Base-by-base conservation (phyloP, 1,284 basidiomycete species). In the Trametes versicolor region DNA sequence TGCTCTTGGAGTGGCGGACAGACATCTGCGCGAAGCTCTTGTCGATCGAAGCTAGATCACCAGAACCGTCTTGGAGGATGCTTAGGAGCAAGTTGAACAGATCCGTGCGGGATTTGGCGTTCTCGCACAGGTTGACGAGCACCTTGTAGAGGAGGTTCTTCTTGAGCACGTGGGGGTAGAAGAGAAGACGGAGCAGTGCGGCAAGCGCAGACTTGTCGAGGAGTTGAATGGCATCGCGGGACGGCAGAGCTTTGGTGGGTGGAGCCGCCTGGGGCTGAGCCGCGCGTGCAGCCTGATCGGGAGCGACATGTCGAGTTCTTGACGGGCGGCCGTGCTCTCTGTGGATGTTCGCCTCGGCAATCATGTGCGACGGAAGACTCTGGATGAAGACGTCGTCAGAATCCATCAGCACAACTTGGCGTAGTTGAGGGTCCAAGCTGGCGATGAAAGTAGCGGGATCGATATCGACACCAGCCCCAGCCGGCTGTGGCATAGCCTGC, bases 41-140 rank as follows among this genome's bases (percentile, higher is more conserved):
- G 79, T 99, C 98, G 21, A 99, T 95, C 0, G 94, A 89, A 4
- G 92, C 90, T 12, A 97, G 85, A 76, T 99, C 98, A 15, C 93
- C 95, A 0, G 96, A 94, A 19, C 97, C 97, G 72, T 98, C 98
- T 77, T 98, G 95, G 5, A 99, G 83, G 66, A 99, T 95, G 67
- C 89, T 92, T 13, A 99, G 84, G 21, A 99, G 85, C 32, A 98
- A 85, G 74, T 96, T 97, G 81, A 99, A 93, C 32, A 99, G 84
- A 72, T 99, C 98, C 3, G 88, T 89, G 23, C 97, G 88, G 1
- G 97, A 97, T 76, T 93, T 95, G 2, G 89, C 83, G 76, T 99
- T 99, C 80, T 99, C 96, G 78, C 96, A 99, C 5, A 99, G 84
- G 76, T 99, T 97, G 68, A 95, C 91, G 32, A 99, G 88, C 2